Conservation (phyloP, 2,329 filamentous ascomycete genomes). For the Aspergillus sp. region DNA sequence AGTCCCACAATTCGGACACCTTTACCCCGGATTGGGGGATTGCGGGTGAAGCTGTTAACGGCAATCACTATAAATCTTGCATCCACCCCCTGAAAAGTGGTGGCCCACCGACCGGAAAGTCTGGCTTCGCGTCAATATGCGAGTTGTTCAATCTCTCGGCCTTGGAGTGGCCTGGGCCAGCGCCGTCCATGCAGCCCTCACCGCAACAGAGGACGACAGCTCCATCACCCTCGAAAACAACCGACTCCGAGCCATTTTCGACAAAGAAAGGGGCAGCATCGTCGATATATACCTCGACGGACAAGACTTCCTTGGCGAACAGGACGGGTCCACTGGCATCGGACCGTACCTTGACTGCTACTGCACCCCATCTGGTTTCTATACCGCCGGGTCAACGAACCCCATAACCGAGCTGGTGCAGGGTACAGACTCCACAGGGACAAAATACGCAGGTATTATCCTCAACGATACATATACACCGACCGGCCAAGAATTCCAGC, state of each 20-base stretch:
- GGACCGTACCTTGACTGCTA: conserved; percentile 65
- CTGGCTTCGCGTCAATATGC: conserved; percentile 8
- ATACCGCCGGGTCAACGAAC: conserved; percentile 55
- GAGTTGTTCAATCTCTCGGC: not conserved
- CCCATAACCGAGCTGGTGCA: conserved; percentile 54
- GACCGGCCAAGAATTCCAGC: conserved; percentile 60
- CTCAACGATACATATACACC: conserved; percentile 60
- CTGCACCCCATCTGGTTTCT: conserved; percentile 59
- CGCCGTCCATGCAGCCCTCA: conserved; percentile 17
- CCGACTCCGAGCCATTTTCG: conserved; percentile 45
- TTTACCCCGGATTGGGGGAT: conserved; percentile 4
- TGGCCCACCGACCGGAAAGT: too few relatives aligned
- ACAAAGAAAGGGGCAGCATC: conserved; percentile 46
- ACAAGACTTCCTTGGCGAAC: conserved; percentile 54
- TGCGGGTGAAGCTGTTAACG: not conserved
- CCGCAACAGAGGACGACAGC: conserved; percentile 19
- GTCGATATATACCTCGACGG: conserved; percentile 47
- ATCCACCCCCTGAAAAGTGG: too few relatives aligned
- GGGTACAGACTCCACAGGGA: conserved; percentile 52
- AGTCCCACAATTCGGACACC: conserved; percentile 4
- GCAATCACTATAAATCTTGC: not conserved
- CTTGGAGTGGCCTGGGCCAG: conserved; percentile 10
- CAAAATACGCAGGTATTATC: conserved; percentile 57
- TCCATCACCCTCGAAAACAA: conserved; percentile 43
- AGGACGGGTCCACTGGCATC: conserved; percentile 48